Conservation (phyloP, 2,329 filamentous ascomycete genomes). For the Arthroderma sp. region DNA sequence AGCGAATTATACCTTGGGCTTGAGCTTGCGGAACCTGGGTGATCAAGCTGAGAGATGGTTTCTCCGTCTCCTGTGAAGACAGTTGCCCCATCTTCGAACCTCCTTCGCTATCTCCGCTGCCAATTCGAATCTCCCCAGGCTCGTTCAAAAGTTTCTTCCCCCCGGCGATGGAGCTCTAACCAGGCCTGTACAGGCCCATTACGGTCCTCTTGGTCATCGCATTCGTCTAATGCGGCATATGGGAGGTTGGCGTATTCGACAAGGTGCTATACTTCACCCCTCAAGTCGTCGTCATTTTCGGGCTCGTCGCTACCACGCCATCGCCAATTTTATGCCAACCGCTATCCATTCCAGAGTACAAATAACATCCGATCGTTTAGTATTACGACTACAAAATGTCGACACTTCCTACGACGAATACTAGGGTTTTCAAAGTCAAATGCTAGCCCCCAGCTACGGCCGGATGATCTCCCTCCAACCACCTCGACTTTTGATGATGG, state of each 20-base stretch:
- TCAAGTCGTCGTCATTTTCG: not conserved
- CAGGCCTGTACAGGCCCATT: not conserved
- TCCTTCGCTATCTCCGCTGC: conserved; percentile 60
- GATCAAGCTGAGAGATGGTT: conserved; percentile 27
- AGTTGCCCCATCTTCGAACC: conserved; percentile 40
- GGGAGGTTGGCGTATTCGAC: not conserved
- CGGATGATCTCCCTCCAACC: conserved; percentile 46
- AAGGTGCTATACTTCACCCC: not conserved
- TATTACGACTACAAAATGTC: conserved; percentile 20
- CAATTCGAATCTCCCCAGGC: conserved; percentile 51
- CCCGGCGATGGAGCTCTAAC: not conserved
- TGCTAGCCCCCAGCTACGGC: conserved; percentile 34
- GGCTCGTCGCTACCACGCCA: not conserved
- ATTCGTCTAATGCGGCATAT: not conserved
- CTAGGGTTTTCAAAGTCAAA: conserved; percentile 27
- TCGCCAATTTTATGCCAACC: not conserved
- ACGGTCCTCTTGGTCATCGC: not conserved
- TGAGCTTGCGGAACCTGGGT: conserved; percentile 8
- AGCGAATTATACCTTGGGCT: conserved; percentile 12
- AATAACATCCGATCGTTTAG: conserved; percentile 16
- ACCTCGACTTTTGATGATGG: conserved; percentile 47
- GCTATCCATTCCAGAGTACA: not conserved
- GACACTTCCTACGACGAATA: conserved; percentile 27
- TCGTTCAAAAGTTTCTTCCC: conserved; percentile 8
- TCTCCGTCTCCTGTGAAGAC: conserved; percentile 25